Evolutionary conservation across 176 grass and related monocot species (phyloP), one percentile per base, ranked within the genome.

Genomic region (Ensete glaucum): DNA sequence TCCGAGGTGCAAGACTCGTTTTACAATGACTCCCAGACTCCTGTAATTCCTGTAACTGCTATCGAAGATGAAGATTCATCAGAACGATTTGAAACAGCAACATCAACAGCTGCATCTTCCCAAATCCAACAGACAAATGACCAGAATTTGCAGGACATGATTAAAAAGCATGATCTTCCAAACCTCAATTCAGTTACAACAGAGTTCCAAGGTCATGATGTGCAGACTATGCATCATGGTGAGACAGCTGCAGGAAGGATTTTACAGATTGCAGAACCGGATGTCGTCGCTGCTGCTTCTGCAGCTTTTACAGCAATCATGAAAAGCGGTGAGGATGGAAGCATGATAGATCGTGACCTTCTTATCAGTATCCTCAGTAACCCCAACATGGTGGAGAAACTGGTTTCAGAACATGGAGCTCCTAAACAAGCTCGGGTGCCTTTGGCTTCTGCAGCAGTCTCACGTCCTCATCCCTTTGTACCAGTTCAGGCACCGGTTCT

Each of bases 341-440:
- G 58, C 70, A 74, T 93, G 77, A 84, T 99, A 3, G 95, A 99
- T 52, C 73, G 75, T 53, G 86, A 99, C 71, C 82, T 99, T 49
- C 91, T 99, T 48, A 84, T 99, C 57, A 88, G 86, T 78, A 99
- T 99, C 74, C 78, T 99, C 75, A 99, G 81, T 74, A 89, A 99
- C 71, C 96, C 96, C 73, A 82, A 69, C 69, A 77, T 89, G 66
- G 54, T 99, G 79, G 88, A 89, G 78, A 94, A 88, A 77, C 24
- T 99, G 78, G 81, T 85, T 79, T 67, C 84, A 77, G 88, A 95
- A 70, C 74, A 93, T 75, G 82, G 67, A 57, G 74, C 79, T 13
- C 25, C 81, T 78, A 85, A 64, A 66, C 76, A 81, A 80, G 77
- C 74, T 58, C 88, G 75, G 79, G 25, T 58, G 13, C 54, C 74